Conservation (phyloP, 441 rosid genomes). For the Croton setiger region DNA sequence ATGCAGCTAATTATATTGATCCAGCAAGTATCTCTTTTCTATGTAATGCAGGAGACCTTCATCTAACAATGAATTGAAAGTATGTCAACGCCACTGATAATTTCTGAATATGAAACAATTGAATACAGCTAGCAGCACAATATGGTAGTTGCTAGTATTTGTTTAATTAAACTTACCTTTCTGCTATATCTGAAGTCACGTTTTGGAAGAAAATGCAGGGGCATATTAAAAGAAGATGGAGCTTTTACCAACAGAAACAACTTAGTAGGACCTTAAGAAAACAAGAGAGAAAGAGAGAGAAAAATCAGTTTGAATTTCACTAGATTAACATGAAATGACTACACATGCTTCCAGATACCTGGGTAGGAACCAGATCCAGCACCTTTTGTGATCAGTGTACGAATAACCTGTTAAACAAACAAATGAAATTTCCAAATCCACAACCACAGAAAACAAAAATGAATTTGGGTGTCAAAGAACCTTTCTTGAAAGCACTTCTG, state of each 20-base stretch:
- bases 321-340: slow-evolving; percentile 12
- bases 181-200: slow-evolving; percentile 81
- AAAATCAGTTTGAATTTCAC: slow-evolving; percentile 15
- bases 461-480: slow-evolving; percentile 30
- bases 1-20: background rate
- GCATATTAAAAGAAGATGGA: slow-evolving; percentile 62
- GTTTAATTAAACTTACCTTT: slow-evolving; percentile 44
- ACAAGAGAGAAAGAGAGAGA: slow-evolving; percentile 1
- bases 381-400: slow-evolving; percentile 64
- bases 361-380: slow-evolving; percentile 79
- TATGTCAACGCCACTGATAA: background rate
- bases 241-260: slow-evolving; percentile 80
- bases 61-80: background rate
- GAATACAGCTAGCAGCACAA: slow-evolving; percentile 7
- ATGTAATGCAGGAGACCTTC: background rate
- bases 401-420: slow-evolving; percentile 52
- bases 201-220: slow-evolving; percentile 89
- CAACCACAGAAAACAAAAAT: background rate
- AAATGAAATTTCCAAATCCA: background rate
- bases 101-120: background rate
- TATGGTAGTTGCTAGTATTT: background rate
- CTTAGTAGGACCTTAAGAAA: slow-evolving; percentile 58
- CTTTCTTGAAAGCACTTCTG: slow-evolving; percentile 78
- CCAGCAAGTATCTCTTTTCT: background rate
- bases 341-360: slow-evolving; percentile 37